A percentile compares a stretch with the other conserved stretches of the same genome.
Evolutionary conservation across 2,329 filamentous ascomycete species (phyloP).

Genomic region (Paraphaeosphaeria sporulosa): DNA sequence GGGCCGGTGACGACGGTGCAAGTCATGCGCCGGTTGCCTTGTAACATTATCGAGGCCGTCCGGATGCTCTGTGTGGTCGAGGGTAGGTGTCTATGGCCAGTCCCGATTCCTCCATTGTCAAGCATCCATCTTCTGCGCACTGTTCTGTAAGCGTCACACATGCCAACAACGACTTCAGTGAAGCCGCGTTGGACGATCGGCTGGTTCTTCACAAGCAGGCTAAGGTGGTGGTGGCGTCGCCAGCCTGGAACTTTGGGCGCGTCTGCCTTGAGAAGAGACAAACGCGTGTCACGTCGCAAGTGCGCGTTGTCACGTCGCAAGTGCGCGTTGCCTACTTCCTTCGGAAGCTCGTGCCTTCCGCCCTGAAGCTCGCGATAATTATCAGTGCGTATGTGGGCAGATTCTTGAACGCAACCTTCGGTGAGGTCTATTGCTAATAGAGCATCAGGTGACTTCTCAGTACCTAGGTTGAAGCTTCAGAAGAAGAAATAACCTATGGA

Average conservation of each 20-base stretch:
- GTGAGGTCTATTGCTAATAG: too few relatives aligned
- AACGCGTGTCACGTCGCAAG: background rate
- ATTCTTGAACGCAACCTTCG: too few relatives aligned
- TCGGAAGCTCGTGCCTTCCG: background rate
- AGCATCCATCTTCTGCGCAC: background rate
- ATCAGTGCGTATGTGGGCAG: background rate
- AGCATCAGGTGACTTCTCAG: too few relatives aligned
- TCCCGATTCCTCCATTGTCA: background rate
- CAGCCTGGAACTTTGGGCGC: background rate
- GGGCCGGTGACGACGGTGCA: slow-evolving; percentile 5
- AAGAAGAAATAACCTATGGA: too few relatives aligned
- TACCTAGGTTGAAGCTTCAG: too few relatives aligned
- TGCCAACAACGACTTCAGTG: background rate
- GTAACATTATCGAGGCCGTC: background rate
- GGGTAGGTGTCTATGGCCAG: background rate
- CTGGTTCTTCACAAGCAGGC: background rate
- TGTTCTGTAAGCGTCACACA: background rate
- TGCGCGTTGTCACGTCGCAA: background rate
- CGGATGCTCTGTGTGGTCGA: background rate
- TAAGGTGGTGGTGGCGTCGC: background rate
- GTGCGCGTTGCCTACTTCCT: background rate
- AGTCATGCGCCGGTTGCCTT: slow-evolving; percentile 7
- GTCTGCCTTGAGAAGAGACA: background rate
- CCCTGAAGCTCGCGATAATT: background rate
- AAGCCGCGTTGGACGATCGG: background rate